phyloP scores from a whole-genome alignment of 495 filamentous ascomycete genomes.

The Halenospora varia region DNA sequence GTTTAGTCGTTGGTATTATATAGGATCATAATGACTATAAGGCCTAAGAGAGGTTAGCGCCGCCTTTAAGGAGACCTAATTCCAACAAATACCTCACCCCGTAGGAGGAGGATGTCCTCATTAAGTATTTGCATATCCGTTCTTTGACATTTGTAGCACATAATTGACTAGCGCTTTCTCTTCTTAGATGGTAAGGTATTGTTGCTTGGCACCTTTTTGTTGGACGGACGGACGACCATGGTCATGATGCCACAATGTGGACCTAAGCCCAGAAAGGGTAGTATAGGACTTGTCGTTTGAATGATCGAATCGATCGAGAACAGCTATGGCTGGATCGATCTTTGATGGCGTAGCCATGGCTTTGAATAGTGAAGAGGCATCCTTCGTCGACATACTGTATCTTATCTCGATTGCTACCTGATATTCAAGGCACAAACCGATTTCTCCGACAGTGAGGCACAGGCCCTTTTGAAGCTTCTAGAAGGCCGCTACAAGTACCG shows the following conservation, averaged over 20 bases:
- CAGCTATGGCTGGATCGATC: slow-evolving; percentile 3
- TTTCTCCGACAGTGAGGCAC: background rate
- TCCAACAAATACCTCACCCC: background rate
- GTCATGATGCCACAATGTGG: slow-evolving; percentile 10
- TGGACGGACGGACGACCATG: slow-evolving; percentile 5
- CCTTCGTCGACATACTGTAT: background rate
- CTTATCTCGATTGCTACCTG: background rate
- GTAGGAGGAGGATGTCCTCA: background rate
- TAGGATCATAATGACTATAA: too few relatives aligned
- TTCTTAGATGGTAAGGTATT: slow-evolving; percentile 12
- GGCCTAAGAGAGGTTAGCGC: too few relatives aligned
- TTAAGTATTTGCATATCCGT: background rate
- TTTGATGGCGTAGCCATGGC: slow-evolving; percentile 1
- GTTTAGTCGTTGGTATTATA: too few relatives aligned
- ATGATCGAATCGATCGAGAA: slow-evolving; percentile 3
- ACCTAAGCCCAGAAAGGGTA: slow-evolving; percentile 1
- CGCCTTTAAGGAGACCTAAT: background rate
- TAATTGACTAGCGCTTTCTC: slow-evolving; percentile 14
- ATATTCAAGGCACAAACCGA: background rate
- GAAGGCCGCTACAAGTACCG: too few relatives aligned
- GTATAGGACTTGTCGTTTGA: background rate
- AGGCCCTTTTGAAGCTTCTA: background rate
- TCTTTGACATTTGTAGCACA: background rate
- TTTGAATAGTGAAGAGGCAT: slow-evolving; percentile 1
- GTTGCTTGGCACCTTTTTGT: slow-evolving; percentile 7